Evolutionary conservation across 1,284 basidiomycete species (phyloP).

Genomic region (Erythrobasidium hasegawianum): DNA sequence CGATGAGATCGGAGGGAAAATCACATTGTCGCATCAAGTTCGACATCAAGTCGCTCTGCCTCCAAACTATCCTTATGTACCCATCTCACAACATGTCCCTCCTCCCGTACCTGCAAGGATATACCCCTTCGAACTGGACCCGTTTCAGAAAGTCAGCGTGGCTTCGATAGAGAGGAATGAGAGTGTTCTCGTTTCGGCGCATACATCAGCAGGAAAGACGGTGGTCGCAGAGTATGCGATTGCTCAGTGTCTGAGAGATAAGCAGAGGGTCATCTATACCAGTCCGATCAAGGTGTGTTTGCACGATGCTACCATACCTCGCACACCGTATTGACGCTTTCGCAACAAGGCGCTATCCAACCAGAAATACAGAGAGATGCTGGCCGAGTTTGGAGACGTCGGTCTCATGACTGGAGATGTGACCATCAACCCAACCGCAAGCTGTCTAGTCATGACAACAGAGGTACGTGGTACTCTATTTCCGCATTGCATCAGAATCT

Average conservation of each 20-base stretch:
- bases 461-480: constrained; percentile 60
- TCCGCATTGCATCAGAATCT: background rate
- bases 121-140: constrained; percentile 96
- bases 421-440: constrained; percentile 96
- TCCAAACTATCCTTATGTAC: constrained; percentile 82
- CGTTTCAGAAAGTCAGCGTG: constrained; percentile 93
- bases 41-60: constrained; percentile 94
- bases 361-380: constrained; percentile 98
- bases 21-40: constrained; percentile 55
- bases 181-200: constrained; percentile 96
- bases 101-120: constrained; percentile 82
- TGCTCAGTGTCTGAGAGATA: constrained; percentile 85
- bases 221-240: constrained; percentile 99
- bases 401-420: constrained; percentile 99
- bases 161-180: constrained; percentile 91
- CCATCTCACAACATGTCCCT: constrained; percentile 88
- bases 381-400: constrained; percentile 94
- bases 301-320: too few relatives aligned
- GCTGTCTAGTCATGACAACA: constrained; percentile 98
- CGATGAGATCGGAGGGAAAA: constrained; percentile 24
- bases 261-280: constrained; percentile 97
- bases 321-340: constrained; percentile 29
- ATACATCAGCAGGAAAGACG: constrained; percentile 97
- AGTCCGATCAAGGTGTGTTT: constrained; percentile 91
- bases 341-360: constrained; percentile 79